Evolutionary conservation across 768 basidiomycete species (phyloP).

Genomic region (Suillus alpinus): DNA sequence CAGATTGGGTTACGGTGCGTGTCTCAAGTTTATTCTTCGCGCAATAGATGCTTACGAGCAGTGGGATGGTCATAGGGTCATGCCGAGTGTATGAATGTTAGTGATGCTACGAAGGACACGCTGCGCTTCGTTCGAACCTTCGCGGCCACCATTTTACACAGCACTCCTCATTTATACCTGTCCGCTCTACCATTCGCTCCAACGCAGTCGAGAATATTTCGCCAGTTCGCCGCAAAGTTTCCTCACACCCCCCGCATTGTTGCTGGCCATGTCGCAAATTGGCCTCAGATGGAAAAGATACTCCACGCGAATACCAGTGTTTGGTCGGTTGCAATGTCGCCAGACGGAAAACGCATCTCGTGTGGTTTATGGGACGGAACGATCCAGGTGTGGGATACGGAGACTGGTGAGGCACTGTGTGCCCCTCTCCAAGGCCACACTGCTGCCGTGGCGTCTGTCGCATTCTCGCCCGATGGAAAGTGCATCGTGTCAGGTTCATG

Average conservation of each 20-base stretch:
- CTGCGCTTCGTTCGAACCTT: constrained; percentile 14
- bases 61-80: neutral
- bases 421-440: constrained; percentile 1
- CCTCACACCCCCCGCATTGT: neutral
- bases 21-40: too few species aligned
- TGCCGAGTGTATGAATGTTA: neutral
- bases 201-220: constrained; percentile 14
- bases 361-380: constrained; percentile 10
- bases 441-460: neutral
- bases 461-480: constrained; percentile 4
- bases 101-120: constrained; percentile 3
- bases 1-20: too few species aligned
- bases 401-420: neutral
- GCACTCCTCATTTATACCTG: constrained; percentile 23
- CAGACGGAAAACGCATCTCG: neutral
- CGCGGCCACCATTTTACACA: constrained; percentile 9
- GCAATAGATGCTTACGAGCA: neutral
- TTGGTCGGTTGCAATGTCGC: neutral
- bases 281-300: neutral
- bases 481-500: constrained; percentile 12
- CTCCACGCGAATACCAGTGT: neutral
- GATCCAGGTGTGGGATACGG: neutral
- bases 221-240: constrained; percentile 14
- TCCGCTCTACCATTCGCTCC: constrained; percentile 25
- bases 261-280: neutral